Evolutionary conservation across 192 early-diverging fungal species (phyloP).

Genomic region (Paraglomus occultum): DNA sequence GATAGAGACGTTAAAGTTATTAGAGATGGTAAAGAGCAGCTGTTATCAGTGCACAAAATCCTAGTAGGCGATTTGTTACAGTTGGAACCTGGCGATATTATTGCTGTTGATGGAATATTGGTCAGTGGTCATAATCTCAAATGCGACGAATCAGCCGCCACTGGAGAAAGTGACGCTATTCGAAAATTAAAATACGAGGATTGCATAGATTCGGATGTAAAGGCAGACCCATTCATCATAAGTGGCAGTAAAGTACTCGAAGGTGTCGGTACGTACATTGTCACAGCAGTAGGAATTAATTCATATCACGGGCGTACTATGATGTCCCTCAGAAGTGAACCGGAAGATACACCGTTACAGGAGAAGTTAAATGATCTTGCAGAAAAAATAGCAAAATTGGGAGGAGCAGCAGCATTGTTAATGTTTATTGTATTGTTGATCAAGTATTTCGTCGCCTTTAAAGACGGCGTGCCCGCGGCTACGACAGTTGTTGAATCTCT

Average conservation of each 20-base stretch:
- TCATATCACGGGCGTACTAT: constrained; percentile 89
- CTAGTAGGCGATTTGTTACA: constrained; percentile 89
- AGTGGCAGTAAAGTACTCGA: constrained; percentile 91
- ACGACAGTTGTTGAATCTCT: constrained; percentile 60
- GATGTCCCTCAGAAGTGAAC: constrained; percentile 83
- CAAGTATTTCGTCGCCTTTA: constrained; percentile 73
- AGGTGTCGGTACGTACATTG: constrained; percentile 83
- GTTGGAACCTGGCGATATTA: constrained; percentile 90
- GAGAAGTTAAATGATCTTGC: constrained; percentile 85
- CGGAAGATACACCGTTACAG: constrained; percentile 90
- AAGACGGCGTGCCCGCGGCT: constrained; percentile 39
- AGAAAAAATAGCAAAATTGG: constrained; percentile 91
- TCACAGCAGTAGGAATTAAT: constrained; percentile 81
- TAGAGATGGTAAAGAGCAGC: constrained; percentile 62
- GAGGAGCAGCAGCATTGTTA: constrained; percentile 75
- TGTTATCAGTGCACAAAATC: constrained; percentile 76
- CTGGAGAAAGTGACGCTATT: constrained; percentile 93
- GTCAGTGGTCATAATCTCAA: constrained; percentile 76
- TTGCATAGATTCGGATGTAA: constrained; percentile 34
- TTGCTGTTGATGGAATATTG: constrained; percentile 88
- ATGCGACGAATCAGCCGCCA: constrained; percentile 90
- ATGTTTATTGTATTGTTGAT: constrained; percentile 90
- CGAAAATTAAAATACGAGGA: constrained; percentile 68
- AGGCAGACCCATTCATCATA: constrained; percentile 80
- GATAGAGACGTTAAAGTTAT: constrained; percentile 68